Evolutionary conservation across 2,329 filamentous ascomycete genomes (phyloP).

Genomic region (Aspergillus proliferans): DNA sequence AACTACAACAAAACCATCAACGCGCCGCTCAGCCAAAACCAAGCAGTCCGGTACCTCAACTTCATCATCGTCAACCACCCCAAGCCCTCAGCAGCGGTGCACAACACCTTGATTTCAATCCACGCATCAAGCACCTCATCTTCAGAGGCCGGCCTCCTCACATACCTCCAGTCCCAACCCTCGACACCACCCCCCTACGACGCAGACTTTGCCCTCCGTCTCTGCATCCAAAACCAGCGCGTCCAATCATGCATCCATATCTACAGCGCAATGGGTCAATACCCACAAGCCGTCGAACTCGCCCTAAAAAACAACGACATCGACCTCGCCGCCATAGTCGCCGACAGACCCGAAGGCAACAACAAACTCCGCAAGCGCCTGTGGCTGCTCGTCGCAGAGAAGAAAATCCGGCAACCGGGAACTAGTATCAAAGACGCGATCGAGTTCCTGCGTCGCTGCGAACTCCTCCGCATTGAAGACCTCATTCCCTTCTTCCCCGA

Average conservation of each 20-base stretch:
- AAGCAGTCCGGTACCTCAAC: slow-evolving; percentile 87
- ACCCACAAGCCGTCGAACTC: slow-evolving; percentile 84
- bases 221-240: slow-evolving; percentile 90
- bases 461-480: slow-evolving; percentile 89
- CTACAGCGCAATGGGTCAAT: slow-evolving; percentile 94
- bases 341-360: slow-evolving; percentile 73
- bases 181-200: slow-evolving; percentile 82
- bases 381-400: slow-evolving; percentile 91
- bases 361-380: slow-evolving; percentile 80
- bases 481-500: slow-evolving; percentile 97
- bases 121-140: slow-evolving; percentile 79
- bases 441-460: slow-evolving; percentile 85
- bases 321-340: slow-evolving; percentile 81
- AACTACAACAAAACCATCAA: slow-evolving; percentile 77
- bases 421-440: slow-evolving; percentile 89
- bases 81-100: slow-evolving; percentile 76
- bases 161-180: slow-evolving; percentile 86
- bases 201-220: slow-evolving; percentile 87
- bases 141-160: slow-evolving; percentile 77
- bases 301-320: slow-evolving; percentile 85
- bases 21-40: slow-evolving; percentile 67
- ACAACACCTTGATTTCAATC: slow-evolving; percentile 95
- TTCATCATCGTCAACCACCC: slow-evolving; percentile 80
- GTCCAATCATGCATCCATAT: slow-evolving; percentile 95
- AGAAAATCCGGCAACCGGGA: slow-evolving; percentile 74